These are phyloP conservation scores for Medicago ruthenica DNA, from an alignment of 306 rosid species.

Conservation along the genomic window DNA sequence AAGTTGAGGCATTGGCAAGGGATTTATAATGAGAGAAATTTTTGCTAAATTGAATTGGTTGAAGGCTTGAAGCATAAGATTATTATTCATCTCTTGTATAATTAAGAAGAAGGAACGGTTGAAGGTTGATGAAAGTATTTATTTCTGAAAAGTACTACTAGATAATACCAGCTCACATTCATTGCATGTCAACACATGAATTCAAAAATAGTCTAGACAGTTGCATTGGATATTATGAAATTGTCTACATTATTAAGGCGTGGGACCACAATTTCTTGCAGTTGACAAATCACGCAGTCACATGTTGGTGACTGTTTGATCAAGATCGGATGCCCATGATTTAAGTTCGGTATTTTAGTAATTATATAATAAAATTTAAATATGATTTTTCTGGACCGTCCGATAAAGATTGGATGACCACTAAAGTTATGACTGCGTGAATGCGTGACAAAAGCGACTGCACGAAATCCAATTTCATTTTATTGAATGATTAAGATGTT, in stretches of 20 bases:
- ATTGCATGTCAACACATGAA: not conserved
- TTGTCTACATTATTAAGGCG: not conserved
- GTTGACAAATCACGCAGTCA: too few species aligned
- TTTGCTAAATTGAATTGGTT: not conserved
- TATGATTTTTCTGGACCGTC: too few species aligned
- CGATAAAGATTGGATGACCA: too few species aligned
- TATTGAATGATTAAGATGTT: too few species aligned
- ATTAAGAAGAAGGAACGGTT: not conserved
- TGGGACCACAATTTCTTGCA: too few species aligned
- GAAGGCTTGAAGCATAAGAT: not conserved
- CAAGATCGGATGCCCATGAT: too few species aligned
- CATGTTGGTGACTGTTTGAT: too few species aligned
- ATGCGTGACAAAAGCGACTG: too few species aligned
- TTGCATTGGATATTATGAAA: not conserved
- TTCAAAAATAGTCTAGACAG: not conserved
- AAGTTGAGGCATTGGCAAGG: conserved; percentile 42
- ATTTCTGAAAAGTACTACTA: conserved; percentile 14
- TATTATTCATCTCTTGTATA: not conserved
- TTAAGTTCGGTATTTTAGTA: too few species aligned
- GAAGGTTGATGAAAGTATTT: not conserved
- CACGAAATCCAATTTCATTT: too few species aligned
- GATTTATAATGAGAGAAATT: conserved; percentile 2
- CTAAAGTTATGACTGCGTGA: too few species aligned
- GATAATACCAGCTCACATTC: not conserved
- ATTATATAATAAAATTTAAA: too few species aligned